Evolutionary conservation across 176 grass and related monocot species (phyloP).

Genomic region (Carex littledalei): DNA sequence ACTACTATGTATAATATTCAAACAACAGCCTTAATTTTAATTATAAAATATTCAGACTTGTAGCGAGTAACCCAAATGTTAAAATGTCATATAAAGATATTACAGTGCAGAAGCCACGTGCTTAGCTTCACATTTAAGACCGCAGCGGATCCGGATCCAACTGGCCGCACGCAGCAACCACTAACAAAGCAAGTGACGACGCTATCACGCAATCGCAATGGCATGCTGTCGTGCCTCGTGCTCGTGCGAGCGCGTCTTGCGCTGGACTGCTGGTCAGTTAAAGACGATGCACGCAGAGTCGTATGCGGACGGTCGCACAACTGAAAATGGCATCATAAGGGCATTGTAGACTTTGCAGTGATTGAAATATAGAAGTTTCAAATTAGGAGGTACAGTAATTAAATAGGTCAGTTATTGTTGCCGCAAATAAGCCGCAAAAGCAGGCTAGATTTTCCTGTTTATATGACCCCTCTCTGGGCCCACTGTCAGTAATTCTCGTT

Average conservation of each 20-base stretch:
- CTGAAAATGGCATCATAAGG: not conserved
- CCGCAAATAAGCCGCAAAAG: constrained; percentile 12
- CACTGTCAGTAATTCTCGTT: not conserved
- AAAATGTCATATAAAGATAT: not conserved
- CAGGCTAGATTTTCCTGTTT: not conserved
- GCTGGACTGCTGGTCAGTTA: not conserved
- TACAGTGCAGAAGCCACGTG: not conserved
- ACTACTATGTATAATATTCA: not conserved
- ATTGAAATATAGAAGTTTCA: not conserved
- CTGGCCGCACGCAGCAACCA: not conserved
- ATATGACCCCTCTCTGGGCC: not conserved
- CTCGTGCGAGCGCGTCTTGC: not conserved
- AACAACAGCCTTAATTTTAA: not conserved
- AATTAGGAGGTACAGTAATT: not conserved
- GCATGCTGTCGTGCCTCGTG: no score
- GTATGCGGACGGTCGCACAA: not conserved
- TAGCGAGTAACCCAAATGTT: not conserved
- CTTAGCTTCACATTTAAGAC: not conserved
- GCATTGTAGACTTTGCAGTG: not conserved
- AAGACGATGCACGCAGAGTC: not conserved
- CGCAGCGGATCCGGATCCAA: not conserved
- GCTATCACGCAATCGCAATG: not conserved
- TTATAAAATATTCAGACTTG: not conserved
- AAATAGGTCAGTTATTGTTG: constrained; percentile 2
- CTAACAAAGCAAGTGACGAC: constrained; percentile 1